These are phyloP conservation scores for Lecanosticta acicola DNA, from an alignment of 2,329 filamentous ascomycete species.

Conservation along the genomic window DNA sequence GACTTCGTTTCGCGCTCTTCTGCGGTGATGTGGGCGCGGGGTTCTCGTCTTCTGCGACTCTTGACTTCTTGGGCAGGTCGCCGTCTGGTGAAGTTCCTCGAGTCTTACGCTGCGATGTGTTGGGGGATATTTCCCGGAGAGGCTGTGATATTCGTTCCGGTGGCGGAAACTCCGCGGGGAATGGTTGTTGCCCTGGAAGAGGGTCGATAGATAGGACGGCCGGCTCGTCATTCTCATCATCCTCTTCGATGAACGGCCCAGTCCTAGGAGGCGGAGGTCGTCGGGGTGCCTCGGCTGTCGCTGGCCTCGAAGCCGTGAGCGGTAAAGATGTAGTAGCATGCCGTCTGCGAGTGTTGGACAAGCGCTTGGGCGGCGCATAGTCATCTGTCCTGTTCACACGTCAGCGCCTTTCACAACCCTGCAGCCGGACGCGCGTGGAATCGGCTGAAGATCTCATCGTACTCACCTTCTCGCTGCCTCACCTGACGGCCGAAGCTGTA, in stretches of 20 bases:
- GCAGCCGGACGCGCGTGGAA: too few species aligned
- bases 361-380: constrained; percentile 20
- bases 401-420: too few species aligned
- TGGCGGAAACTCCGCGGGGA: neutral
- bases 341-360: constrained; percentile 30
- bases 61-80: constrained; percentile 1
- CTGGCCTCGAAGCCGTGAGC: constrained; percentile 15
- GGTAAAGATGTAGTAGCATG: constrained; percentile 28
- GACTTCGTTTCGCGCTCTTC: constrained; percentile 5
- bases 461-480: constrained; percentile 12
- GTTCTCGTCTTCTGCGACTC: neutral
- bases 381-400: constrained; percentile 14
- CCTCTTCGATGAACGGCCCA: constrained; percentile 28
- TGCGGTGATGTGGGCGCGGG: constrained; percentile 2
- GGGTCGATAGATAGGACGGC: constrained; percentile 2
- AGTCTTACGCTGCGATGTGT: constrained; percentile 16
- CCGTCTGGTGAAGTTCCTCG: neutral
- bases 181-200: neutral
- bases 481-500: constrained; percentile 3
- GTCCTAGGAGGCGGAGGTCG: neutral
- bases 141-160: constrained; percentile 13
- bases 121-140: constrained; percentile 28
- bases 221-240: constrained; percentile 24
- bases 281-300: constrained; percentile 5
- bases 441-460: neutral